A percentile compares a stretch with the other conserved stretches of the same genome.
phyloP scores from a whole-genome alignment of 177 flowering plant genomes.

The Vitis hybrid region DNA sequence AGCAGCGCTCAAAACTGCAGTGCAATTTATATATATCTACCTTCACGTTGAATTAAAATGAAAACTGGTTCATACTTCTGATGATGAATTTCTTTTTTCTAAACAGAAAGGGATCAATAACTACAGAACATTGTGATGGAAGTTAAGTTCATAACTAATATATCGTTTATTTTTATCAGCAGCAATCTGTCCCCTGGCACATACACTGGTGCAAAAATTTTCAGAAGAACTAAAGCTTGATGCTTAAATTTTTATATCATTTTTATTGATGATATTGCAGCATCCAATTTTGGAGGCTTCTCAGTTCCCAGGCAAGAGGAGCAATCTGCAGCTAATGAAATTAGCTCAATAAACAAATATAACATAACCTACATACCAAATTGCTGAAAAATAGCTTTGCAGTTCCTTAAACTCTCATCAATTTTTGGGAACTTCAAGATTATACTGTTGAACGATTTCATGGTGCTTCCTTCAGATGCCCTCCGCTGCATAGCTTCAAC shows the following conservation, averaged over 20 bases:
- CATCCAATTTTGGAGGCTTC: neutral
- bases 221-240: neutral
- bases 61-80: no score
- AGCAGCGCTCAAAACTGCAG: no score
- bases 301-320: slow-evolving; percentile 2
- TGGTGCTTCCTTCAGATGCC: slow-evolving; percentile 53
- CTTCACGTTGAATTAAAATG: no score
- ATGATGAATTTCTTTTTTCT: no score
- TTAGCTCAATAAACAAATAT: neutral
- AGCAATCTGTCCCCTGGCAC: no score
- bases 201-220: neutral
- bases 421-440: slow-evolving; percentile 90
- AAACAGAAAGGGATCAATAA: neutral
- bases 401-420: slow-evolving; percentile 75
- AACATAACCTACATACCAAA: slow-evolving; percentile 55
- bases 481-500: slow-evolving; percentile 78
- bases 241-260: neutral
- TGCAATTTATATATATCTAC: no score
- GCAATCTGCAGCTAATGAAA: neutral
- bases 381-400: slow-evolving; percentile 68
- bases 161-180: neutral
- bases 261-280: neutral
- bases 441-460: slow-evolving; percentile 80
- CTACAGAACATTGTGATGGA: neutral
- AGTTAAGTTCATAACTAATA: neutral